Conservation (phyloP, 2,329 filamentous ascomycete genomes). For the Neodidymelliopsis sp. region DNA sequence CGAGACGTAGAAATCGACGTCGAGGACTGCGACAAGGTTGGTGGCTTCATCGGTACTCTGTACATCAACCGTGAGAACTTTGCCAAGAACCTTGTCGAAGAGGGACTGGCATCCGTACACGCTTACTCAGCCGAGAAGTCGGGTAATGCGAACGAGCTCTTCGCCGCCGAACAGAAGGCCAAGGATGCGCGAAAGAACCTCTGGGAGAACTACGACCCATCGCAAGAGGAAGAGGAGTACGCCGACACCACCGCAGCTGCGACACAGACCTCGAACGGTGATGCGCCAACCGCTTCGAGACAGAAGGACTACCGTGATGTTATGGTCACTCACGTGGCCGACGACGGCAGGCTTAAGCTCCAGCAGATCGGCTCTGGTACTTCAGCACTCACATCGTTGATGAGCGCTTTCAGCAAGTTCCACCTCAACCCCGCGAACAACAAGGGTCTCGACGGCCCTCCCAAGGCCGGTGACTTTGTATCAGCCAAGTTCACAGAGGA, state of each 20-base stretch:
- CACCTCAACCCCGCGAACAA: conserved; percentile 85
- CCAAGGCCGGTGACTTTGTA: conserved; percentile 91
- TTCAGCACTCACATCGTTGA: conserved; percentile 82
- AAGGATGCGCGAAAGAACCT: conserved; percentile 88
- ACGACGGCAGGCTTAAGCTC: conserved; percentile 83
- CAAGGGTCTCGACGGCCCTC: conserved; percentile 73
- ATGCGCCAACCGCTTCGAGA: conserved; percentile 63
- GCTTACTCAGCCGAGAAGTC: conserved; percentile 95
- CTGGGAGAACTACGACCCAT: conserved; percentile 95
- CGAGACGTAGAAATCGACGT: conserved; percentile 96
- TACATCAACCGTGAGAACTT: conserved; percentile 97
- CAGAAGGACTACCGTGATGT: conserved; percentile 95
- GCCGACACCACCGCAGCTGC: conserved; percentile 56
- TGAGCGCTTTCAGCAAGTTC: conserved; percentile 90
- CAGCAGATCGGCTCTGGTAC: conserved; percentile 91
- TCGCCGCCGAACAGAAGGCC: conserved; percentile 84
- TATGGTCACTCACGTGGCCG: conserved; percentile 87
- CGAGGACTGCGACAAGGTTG: conserved; percentile 92
- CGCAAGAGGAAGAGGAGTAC: conserved; percentile 78
- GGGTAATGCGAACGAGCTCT: conserved; percentile 85
- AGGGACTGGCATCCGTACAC: conserved; percentile 91
- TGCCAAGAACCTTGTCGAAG: conserved; percentile 89
- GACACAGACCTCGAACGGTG: conserved; percentile 59
- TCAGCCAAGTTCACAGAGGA: conserved; percentile 91
- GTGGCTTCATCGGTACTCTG: conserved; percentile 94